Conservation (phyloP, 2,329 filamentous ascomycete genomes). For the Phaeoacremonium minimum region DNA sequence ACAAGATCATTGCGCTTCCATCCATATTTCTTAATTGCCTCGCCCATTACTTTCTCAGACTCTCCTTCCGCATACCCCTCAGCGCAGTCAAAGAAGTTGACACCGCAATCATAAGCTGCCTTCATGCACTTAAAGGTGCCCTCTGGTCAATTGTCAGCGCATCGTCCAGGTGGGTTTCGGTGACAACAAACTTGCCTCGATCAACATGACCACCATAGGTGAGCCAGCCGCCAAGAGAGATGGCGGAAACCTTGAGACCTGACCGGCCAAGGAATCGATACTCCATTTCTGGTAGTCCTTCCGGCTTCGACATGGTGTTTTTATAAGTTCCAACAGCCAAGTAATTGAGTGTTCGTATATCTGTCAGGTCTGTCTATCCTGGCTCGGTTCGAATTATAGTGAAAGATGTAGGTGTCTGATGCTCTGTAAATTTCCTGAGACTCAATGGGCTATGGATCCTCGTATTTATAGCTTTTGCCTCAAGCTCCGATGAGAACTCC, state of each 20-base stretch:
- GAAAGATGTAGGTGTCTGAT: no score
- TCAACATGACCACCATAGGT: conserved; percentile 73
- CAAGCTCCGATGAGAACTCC: no score
- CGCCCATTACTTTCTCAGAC: conserved; percentile 60
- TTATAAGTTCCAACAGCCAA: not conserved
- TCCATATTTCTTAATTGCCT: conserved; percentile 54
- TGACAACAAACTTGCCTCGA: conserved; percentile 42
- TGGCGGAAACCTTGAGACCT: conserved; percentile 69
- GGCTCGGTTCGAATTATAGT: no score
- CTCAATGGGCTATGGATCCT: no score
- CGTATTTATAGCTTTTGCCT: no score
- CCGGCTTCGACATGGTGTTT: conserved; percentile 13
- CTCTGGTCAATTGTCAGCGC: conserved; percentile 38
- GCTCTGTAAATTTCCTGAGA: no score
- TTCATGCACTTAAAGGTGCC: conserved; percentile 59
- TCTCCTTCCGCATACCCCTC: conserved; percentile 57
- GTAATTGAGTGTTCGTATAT: no score
- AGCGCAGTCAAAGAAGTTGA: conserved; percentile 62
- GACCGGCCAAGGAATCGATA: conserved; percentile 69
- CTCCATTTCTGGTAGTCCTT: conserved; percentile 53
- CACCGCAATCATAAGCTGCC: conserved; percentile 53
- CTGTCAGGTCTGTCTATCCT: no score
- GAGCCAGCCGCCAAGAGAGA: conserved; percentile 68
- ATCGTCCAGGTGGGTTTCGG: not conserved
- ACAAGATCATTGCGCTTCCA: conserved; percentile 61